Conservation (phyloP, 148 eudicot genomes). For the Rhododendron kiyosumense region DNA sequence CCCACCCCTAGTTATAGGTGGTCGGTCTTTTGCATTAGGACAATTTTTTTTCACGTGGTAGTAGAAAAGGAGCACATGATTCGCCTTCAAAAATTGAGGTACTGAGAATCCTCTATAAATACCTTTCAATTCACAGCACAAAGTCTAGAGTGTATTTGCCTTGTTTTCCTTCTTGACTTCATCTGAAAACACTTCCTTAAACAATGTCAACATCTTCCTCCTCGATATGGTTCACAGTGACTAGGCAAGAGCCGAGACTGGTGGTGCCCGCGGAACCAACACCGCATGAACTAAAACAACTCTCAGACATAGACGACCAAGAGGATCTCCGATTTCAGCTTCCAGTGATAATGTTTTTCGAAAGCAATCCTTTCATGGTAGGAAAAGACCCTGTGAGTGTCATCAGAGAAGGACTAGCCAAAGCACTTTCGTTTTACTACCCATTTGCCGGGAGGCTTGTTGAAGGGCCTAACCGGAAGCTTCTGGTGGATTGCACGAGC, state of each 20-base stretch:
- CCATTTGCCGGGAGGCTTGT: conserved; percentile 14
- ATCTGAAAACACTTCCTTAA: background rate
- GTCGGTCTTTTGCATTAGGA: too few species aligned
- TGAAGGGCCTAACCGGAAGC: background rate
- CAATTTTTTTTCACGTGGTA: too few species aligned
- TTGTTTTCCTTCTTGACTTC: background rate
- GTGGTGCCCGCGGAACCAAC: background rate
- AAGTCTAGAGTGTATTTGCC: background rate
- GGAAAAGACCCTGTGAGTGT: background rate
- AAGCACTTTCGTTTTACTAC: conserved; percentile 6
- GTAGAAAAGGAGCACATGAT: too few species aligned
- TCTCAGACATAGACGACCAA: conserved; percentile 13
- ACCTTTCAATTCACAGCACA: background rate
- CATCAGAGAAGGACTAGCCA: background rate
- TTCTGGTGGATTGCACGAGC: conserved; percentile 3
- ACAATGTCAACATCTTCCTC: background rate
- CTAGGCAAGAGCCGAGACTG: background rate
- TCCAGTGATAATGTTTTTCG: background rate
- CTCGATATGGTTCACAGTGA: background rate
- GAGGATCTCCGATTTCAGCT: conserved; percentile 6
- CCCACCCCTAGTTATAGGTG: too few species aligned
- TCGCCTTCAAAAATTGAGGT: too few species aligned
- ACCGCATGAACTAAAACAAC: background rate
- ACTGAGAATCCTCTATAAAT: background rate
- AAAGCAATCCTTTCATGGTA: background rate